These are phyloP conservation scores for Pestalotiopsis sp. DNA, from an alignment of 2,329 filamentous ascomycete genomes.

Conservation along the genomic window DNA sequence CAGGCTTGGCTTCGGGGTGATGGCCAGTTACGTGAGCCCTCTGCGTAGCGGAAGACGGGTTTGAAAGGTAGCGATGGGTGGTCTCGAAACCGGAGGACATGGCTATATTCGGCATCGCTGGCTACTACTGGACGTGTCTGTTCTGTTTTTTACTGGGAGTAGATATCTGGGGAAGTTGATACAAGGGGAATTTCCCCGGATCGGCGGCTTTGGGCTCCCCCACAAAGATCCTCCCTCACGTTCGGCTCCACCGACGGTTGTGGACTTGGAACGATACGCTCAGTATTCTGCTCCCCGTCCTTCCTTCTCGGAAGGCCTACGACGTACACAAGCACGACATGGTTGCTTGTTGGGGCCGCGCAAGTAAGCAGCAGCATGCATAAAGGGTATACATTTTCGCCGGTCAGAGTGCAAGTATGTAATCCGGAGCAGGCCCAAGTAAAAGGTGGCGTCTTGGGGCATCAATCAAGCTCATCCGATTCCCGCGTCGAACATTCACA, in stretches of 20 bases:
- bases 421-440: too few species aligned
- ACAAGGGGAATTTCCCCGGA: slow-evolving; percentile 6
- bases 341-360: too few species aligned
- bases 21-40: neutral
- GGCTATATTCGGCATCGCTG: slow-evolving; percentile 2
- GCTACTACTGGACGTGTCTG: neutral
- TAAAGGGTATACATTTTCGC: too few species aligned
- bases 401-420: too few species aligned
- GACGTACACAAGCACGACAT: too few species aligned
- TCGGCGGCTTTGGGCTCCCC: slow-evolving; percentile 5
- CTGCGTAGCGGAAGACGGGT: neutral
- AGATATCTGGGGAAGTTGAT: neutral
- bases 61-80: neutral
- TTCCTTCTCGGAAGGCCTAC: neutral
- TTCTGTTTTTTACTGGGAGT: neutral
- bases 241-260: neutral
- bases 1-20: neutral
- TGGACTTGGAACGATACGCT: neutral
- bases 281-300: neutral
- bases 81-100: neutral
- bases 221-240: neutral
- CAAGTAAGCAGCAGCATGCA: too few species aligned
- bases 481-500: neutral
- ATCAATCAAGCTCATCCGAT: neutral
- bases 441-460: too few species aligned